A percentile compares a stretch with the other conserved stretches of the same genome.
These are phyloP conservation scores for Trichoderma sp. DNA, from an alignment of 2,329 filamentous ascomycete species.

Conservation along the genomic window DNA sequence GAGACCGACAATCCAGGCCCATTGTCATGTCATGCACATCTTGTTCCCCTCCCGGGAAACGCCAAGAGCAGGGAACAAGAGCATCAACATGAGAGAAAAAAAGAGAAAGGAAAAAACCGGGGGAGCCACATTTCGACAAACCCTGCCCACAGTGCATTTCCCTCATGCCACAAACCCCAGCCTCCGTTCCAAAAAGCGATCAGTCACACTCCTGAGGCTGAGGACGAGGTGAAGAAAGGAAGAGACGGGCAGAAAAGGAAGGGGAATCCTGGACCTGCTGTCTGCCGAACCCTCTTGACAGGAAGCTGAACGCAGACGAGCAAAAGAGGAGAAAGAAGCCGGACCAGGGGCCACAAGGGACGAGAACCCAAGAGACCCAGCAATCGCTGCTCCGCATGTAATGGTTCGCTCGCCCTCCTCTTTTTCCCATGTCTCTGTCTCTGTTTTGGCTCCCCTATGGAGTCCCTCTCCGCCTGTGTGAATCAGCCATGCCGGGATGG, in stretches of 20 bases:
- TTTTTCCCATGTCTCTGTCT: background rate
- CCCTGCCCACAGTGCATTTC: constrained; percentile 18
- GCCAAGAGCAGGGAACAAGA: background rate
- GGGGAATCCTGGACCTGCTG: background rate
- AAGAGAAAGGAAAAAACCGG: background rate
- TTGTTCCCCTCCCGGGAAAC: background rate
- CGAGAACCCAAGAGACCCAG: constrained; percentile 19
- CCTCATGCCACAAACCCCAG: background rate
- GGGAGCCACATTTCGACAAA: constrained; percentile 8
- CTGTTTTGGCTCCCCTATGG: constrained; percentile 7
- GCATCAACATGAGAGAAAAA: background rate
- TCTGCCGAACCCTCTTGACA: constrained; percentile 9
- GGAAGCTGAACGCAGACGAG: background rate
- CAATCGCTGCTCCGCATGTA: constrained; percentile 9
- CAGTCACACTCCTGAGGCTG: constrained; percentile 25
- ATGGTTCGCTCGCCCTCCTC: background rate
- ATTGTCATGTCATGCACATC: constrained; percentile 27
- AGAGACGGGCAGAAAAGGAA: background rate
- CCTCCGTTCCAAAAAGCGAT: constrained; percentile 11
- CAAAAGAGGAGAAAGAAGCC: background rate
- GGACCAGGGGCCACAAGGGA: background rate
- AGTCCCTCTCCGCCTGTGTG: constrained; percentile 16
- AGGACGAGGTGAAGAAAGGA: background rate
- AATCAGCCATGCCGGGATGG: constrained; percentile 22
- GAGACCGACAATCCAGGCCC: background rate